phyloP scores from a whole-genome alignment of 1,284 basidiomycete species.

The Apiotrichum gracile region DNA sequence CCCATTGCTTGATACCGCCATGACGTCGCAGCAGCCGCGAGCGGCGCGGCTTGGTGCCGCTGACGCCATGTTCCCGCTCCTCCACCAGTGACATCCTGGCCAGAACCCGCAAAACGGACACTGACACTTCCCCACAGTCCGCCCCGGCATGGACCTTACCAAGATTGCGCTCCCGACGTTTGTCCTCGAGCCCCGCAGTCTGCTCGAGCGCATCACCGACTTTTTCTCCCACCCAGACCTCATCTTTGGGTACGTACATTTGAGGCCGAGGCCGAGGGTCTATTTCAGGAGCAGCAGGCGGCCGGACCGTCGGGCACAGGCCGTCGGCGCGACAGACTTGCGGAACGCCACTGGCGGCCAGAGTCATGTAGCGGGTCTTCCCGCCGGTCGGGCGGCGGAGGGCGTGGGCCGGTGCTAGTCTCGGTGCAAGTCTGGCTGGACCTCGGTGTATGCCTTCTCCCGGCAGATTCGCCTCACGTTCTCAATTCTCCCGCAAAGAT shows the following conservation, averaged over 20 bases:
- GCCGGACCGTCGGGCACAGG: neutral
- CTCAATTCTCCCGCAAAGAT: neutral
- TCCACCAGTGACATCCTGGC: neutral
- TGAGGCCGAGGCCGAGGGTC: neutral
- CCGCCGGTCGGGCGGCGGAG: no score
- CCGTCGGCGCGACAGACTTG: neutral
- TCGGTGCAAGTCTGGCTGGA: no score
- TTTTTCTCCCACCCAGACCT: slow-evolving; percentile 99
- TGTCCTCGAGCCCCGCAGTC: slow-evolving; percentile 79
- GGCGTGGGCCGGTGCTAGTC: no score
- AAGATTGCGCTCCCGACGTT: slow-evolving; percentile 92
- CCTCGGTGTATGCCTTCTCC: no score
- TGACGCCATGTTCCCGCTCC: neutral
- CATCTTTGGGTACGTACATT: slow-evolving; percentile 57
- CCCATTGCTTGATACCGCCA: no score
- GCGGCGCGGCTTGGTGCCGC: no score
- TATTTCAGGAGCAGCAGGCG: neutral
- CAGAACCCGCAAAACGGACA: neutral
- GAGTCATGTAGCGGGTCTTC: no score
- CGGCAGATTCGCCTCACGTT: no score
- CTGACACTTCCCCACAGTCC: slow-evolving; percentile 52
- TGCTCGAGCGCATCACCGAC: slow-evolving; percentile 95
- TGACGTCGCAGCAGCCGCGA: no score
- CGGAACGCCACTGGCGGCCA: no score
- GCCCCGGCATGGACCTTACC: slow-evolving; percentile 88